A percentile compares a stretch with the other conserved stretches of the same genome.
Conservation (phyloP, 2,329 filamentous ascomycete species). For the Stagonosporopsis cucurbitacearum region DNA sequence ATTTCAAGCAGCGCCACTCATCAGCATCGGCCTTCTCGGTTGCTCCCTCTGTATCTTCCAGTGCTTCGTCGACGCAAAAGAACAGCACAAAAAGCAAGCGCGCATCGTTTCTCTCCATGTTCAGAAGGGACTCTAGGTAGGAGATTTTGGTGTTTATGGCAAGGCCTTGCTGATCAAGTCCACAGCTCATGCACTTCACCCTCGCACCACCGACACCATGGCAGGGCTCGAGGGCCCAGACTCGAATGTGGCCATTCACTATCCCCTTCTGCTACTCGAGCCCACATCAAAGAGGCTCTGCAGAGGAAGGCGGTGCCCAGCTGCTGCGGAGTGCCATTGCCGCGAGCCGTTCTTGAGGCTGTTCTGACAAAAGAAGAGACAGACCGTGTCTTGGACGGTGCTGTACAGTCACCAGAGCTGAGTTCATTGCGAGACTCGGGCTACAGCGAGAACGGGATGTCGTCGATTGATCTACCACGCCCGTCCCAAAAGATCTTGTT, state of each 20-base stretch:
- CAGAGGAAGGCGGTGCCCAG: slow-evolving; percentile 43
- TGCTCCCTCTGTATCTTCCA: slow-evolving; percentile 31
- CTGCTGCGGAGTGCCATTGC: slow-evolving; percentile 52
- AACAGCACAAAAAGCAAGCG: slow-evolving; percentile 36
- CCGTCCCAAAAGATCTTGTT: slow-evolving; percentile 9
- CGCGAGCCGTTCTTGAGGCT: slow-evolving; percentile 48
- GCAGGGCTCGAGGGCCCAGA: slow-evolving; percentile 33
- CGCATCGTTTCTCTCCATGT: slow-evolving; percentile 39
- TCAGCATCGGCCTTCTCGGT: slow-evolving; percentile 31
- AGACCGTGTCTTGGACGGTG: slow-evolving; percentile 30
- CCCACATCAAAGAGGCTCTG: slow-evolving; percentile 47
- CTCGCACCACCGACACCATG: slow-evolving; percentile 33
- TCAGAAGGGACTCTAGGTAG: slow-evolving; percentile 41
- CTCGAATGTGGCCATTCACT: slow-evolving; percentile 43
- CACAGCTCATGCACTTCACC: slow-evolving; percentile 36
- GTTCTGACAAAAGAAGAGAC: slow-evolving; percentile 50
- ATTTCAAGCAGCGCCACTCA: slow-evolving; percentile 30
- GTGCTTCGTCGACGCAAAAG: slow-evolving; percentile 27
- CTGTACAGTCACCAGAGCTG: slow-evolving; percentile 24
- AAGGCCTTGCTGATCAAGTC: slow-evolving; percentile 22
- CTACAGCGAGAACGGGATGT: slow-evolving; percentile 37
- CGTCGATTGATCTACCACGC: slow-evolving; percentile 28
- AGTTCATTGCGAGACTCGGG: slow-evolving; percentile 32
- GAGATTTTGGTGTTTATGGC: slow-evolving; percentile 2
- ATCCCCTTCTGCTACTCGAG: slow-evolving; percentile 34